A percentile compares a stretch with the other conserved stretches of the same genome.
phyloP scores from a whole-genome alignment of 2,329 filamentous ascomycete species.

The Penicillium sumatraense region DNA sequence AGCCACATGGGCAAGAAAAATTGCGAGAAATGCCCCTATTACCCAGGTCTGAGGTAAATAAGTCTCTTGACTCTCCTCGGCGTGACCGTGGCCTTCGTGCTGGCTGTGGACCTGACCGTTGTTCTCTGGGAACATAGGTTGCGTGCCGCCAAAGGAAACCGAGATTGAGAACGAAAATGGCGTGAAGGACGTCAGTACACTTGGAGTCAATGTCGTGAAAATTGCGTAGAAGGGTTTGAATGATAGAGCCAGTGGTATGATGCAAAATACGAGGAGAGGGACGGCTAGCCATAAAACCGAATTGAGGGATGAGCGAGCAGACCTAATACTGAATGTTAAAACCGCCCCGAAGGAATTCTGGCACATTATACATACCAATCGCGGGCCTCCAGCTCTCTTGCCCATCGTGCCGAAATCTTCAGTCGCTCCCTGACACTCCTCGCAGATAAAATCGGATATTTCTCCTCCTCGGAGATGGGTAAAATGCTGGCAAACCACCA shows the following conservation, averaged over 20 bases:
- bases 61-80: conserved; percentile 18
- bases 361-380: conserved; percentile 61
- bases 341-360: neutral
- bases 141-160: conserved; percentile 35
- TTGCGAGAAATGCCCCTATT: conserved; percentile 35
- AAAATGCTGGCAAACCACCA: conserved; percentile 90
- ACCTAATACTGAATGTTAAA: conserved; percentile 28
- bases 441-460: conserved; percentile 74
- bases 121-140: conserved; percentile 8
- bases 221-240: conserved; percentile 28
- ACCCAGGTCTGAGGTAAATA: conserved; percentile 40
- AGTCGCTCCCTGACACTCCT: conserved; percentile 78
- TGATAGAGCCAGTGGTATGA: conserved; percentile 34
- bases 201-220: conserved; percentile 27
- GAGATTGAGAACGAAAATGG: conserved; percentile 43
- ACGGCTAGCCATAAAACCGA: conserved; percentile 52
- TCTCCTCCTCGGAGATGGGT: conserved; percentile 76
- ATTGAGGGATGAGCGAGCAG: conserved; percentile 37
- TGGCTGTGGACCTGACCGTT: conserved; percentile 3
- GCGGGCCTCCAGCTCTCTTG: conserved; percentile 70
- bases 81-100: neutral
- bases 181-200: conserved; percentile 38
- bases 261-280: conserved; percentile 40
- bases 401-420: conserved; percentile 83
- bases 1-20: conserved; percentile 36